Evolutionary conservation across 2,329 filamentous ascomycete genomes (phyloP).

Genomic region (Apiospora phragmitis): DNA sequence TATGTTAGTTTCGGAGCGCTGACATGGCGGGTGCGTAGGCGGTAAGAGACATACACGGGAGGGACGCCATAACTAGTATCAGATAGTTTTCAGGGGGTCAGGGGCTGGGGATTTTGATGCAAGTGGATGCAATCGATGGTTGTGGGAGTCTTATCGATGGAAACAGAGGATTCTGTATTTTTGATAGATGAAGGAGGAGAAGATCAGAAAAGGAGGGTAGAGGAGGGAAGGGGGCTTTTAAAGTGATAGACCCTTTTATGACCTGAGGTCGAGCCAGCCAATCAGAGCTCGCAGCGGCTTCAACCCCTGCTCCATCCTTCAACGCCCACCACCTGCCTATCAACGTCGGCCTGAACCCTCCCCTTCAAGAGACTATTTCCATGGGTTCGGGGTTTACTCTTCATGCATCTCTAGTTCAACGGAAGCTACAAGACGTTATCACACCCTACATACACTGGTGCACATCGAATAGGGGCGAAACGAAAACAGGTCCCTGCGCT

Average conservation of each 20-base stretch:
- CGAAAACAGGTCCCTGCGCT: not conserved
- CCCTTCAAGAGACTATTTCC: not conserved
- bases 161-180: not conserved
- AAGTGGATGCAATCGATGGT: conserved; percentile 1
- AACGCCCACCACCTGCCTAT: not conserved
- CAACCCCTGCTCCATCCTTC: conserved; percentile 1
- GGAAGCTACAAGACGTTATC: not conserved
- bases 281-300: conserved; percentile 9
- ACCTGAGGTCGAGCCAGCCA: conserved; percentile 10
- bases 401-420: too few relatives aligned
- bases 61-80: not conserved
- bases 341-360: not conserved
- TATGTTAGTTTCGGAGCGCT: not conserved
- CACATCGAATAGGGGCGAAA: not conserved
- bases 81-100: not conserved
- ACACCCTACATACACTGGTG: not conserved
- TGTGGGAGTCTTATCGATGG: not conserved
- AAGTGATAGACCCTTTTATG: conserved; percentile 7
- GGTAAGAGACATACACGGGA: not conserved
- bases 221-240: conserved; percentile 12
- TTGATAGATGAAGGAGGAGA: conserved; percentile 7
- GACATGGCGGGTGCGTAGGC: not conserved
- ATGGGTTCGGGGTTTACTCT: not conserved
- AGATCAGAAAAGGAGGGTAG: conserved; percentile 9
- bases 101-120: not conserved